Evolutionary conservation across 1,139 yeast species (phyloP), one percentile per base, ranked within the genome.

Genomic region (Candida dubliniensis): DNA sequence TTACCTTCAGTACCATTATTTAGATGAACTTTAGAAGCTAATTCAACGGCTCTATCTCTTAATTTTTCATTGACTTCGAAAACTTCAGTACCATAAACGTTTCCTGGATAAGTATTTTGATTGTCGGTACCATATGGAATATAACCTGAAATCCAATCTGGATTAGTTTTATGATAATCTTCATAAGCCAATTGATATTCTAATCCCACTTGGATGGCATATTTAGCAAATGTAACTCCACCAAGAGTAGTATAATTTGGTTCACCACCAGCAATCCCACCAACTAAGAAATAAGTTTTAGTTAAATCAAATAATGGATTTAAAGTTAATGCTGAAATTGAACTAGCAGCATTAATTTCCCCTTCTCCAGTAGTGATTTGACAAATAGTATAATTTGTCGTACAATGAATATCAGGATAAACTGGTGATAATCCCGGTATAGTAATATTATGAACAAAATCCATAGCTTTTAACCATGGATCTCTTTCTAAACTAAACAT

Each of bases 321-420:
- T 59, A 79, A 67, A 10, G 77, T 59, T 50, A 82, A 63, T 3
- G 87, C 82, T 42, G 79, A 70, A 48, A 82, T 61, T 32, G 86
- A 71, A 33, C 82, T 54, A 24, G 87, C 87, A 36, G 88, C 87
- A 55, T 82, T 82, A 55, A 81, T 77, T 59, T 82, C 87, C 50
- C 83, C 84, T 64, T 82, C 87, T 46, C 87, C 88, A 12, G 84
- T 79, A 39, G 85, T 80, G 47, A 81, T 60, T 57, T 81, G 82
- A 66, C 87, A 82, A 34, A 82, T 62, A 29, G 78, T 64, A 61
- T 73, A 78, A 62, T 79, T 69, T 35, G 67, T 57, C 41, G 75
- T 73, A 63, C 87, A 82, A 64, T 76, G 81, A 41, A 82, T 67
- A 18, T 69, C 58, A 29, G 85, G 84, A 65, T 73, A 82, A 36